phyloP scores from a whole-genome alignment of 176 grass and related monocot species.

The barley (Hordeum vulgare) region MorexV3_pseudomolecules_assembly NC_058523.1:372462539-372463038 shows the following conservation, averaged over 20 bases:
- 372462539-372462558: background rate
- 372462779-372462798: background rate
- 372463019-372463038: constrained; percentile 80
- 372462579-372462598: background rate
- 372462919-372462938: constrained; percentile 54
- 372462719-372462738: background rate
- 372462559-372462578: background rate
- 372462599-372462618: background rate
- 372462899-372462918: constrained; percentile 13
- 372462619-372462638: background rate
- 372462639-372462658: background rate
- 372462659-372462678: background rate
- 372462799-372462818: background rate
- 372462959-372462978: constrained; percentile 90
- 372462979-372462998: constrained; percentile 55
- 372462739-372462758: background rate
- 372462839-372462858: background rate
- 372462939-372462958: constrained; percentile 99
- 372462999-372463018: constrained; percentile 75
- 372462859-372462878: constrained; percentile 12
- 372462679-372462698: background rate
- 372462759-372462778: background rate
- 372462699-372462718: constrained; percentile 7
- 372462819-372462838: background rate
- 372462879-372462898: constrained; percentile 1